Evolutionary conservation across 768 basidiomycete species (phyloP), one percentile per base, ranked within the genome.

Genomic region (Naematelia aurantialba): DNA sequence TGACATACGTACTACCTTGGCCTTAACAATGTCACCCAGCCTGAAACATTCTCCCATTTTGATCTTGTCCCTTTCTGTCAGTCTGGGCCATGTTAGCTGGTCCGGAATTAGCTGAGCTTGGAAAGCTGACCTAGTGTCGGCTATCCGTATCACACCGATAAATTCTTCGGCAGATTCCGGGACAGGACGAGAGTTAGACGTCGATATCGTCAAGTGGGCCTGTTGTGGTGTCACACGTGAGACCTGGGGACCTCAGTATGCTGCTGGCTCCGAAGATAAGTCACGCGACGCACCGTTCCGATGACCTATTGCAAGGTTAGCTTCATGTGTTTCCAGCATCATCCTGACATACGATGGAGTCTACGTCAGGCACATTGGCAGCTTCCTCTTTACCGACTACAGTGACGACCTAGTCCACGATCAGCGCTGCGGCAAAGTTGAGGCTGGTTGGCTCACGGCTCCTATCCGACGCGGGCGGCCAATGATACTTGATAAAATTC

Each of bases 11-110:
- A 77, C 76, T 45, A 78, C 77, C 46, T 69, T 67, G 2, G 76
- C 76, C 56, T 72, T 74, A 31, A 78, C 77, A 17, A 75, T 58
- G 65, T 78, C 77, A 3, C 77, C 77, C 22, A 78, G 61, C 60
- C 76, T 59, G 62, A 78, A 77, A 49, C 75, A 77, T 44, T 78
- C 77, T 11, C 67, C 70, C 62, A 78, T 74, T 48, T 68, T 71
- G 45, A 74, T 59, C 63, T 74, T 74, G 42, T 74, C 72, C 47
- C 72, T 48, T 55, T 74, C 72, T 14, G 69, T 74, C 53, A 71
- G 24, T 26, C 68, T 66, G 49, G 17, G 34, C 17, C 34, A 8
- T 39, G 34, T 39, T 17, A 39, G 34, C 34, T 39, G 34, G n/a
- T n/a, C n/a, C n/a, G n/a, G n/a, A n/a, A n/a, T n/a, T 21, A 10